phyloP scores from a whole-genome alignment of 2,329 filamentous ascomycete genomes.

The Onygenales sp. region DNA sequence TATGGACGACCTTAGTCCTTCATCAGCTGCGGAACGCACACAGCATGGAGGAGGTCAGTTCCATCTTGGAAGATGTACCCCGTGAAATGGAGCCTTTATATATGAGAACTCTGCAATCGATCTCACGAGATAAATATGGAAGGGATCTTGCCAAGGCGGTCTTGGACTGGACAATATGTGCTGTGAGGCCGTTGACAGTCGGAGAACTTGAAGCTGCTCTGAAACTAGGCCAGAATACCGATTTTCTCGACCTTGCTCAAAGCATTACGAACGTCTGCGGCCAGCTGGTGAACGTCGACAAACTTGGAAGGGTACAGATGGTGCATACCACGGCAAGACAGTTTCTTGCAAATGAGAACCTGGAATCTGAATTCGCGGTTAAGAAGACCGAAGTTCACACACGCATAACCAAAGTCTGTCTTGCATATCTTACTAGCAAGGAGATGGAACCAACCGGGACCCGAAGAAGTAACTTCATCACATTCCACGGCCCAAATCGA shows the following conservation, averaged over 20 bases:
- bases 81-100: slow-evolving; percentile 28
- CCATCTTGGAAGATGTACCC: slow-evolving; percentile 24
- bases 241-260: slow-evolving; percentile 18
- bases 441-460: slow-evolving; percentile 27
- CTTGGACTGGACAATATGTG: slow-evolving; percentile 28
- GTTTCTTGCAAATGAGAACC: slow-evolving; percentile 10
- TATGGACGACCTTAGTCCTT: slow-evolving; percentile 28
- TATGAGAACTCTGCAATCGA: slow-evolving; percentile 20
- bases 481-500: slow-evolving; percentile 3
- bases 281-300: slow-evolving; percentile 30
- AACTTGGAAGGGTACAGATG: slow-evolving; percentile 22
- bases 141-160: slow-evolving; percentile 27
- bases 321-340: slow-evolving; percentile 31
- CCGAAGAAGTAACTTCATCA: slow-evolving; percentile 8
- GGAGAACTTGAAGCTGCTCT: slow-evolving; percentile 27
- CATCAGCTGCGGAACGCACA: slow-evolving; percentile 20
- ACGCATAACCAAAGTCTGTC: slow-evolving; percentile 25
- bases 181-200: slow-evolving; percentile 23
- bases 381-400: slow-evolving; percentile 20
- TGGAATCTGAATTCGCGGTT: slow-evolving; percentile 24
- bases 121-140: slow-evolving; percentile 18
- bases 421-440: slow-evolving; percentile 23
- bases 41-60: slow-evolving; percentile 20
- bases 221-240: slow-evolving; percentile 24
- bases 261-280: slow-evolving; percentile 23